Evolutionary conservation across 83 land plant genomes (phyloP).

Genomic region (Diphasiastrum complanatum): DNA sequence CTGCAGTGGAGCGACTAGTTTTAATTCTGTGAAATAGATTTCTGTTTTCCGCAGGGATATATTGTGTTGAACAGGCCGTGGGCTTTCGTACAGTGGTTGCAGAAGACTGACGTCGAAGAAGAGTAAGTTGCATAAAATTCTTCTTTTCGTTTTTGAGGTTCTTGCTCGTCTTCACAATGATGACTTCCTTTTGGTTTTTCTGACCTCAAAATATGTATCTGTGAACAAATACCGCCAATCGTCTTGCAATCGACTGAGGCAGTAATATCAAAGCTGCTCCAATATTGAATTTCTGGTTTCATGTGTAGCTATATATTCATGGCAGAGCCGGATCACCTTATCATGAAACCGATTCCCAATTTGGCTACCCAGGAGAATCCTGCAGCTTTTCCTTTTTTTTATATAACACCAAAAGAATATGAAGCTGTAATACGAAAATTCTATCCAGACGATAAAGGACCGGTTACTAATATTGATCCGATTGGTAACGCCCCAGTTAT

Average conservation of each 20-base stretch:
- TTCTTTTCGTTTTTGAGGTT: neutral
- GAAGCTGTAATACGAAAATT: constrained; percentile 62
- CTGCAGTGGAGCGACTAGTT: neutral
- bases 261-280: neutral
- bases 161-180: neutral
- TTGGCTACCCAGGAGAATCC: constrained; percentile 55
- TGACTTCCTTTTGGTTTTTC: neutral
- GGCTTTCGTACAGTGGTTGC: constrained; percentile 21
- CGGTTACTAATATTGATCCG: constrained; percentile 81
- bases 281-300: neutral
- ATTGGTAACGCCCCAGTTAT: constrained; percentile 97
- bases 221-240: neutral
- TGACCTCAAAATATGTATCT: neutral
- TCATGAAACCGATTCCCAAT: constrained; percentile 86
- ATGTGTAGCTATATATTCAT: constrained; percentile 71
- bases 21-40: neutral
- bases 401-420: constrained; percentile 72
- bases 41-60: neutral
- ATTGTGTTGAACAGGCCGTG: constrained; percentile 19
- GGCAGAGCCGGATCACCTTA: constrained; percentile 96
- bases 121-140: constrained; percentile 13
- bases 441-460: constrained; percentile 77
- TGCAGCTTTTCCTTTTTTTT: constrained; percentile 93
- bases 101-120: constrained; percentile 18
- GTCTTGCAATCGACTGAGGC: neutral